These are phyloP conservation scores for Diaporthe sp. DNA, from an alignment of 2,329 filamentous ascomycete genomes.

Conservation along the genomic window DNA sequence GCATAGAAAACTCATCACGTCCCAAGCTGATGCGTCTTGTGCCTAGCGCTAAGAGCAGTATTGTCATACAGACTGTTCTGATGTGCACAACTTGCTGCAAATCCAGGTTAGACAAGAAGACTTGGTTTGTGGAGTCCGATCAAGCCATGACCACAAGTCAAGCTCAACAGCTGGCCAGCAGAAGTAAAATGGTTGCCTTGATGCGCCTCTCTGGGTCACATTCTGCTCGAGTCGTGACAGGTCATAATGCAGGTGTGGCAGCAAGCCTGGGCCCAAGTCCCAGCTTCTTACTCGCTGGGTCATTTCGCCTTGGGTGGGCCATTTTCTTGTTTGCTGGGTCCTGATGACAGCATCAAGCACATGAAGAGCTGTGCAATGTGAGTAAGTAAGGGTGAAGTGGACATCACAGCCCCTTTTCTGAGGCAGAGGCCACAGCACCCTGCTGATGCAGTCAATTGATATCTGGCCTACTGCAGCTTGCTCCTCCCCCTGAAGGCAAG, in stretches of 20 bases:
- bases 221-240: constrained; percentile 21
- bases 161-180: background rate
- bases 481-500: background rate
- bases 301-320: background rate
- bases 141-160: background rate
- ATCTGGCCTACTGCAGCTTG: background rate
- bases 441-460: background rate
- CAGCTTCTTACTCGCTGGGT: background rate
- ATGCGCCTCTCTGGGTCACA: background rate
- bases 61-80: no score
- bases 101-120: no score
- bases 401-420: constrained; percentile 17
- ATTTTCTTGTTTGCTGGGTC: background rate
- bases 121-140: no score
- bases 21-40: no score
- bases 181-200: background rate
- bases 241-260: background rate
- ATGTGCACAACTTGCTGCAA: no score
- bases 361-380: background rate
- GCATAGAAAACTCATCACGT: background rate
- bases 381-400: background rate
- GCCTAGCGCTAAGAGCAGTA: no score
- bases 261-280: constrained; percentile 3
- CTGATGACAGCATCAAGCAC: background rate
- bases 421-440: background rate